phyloP scores from a whole-genome alignment of 2,329 filamentous ascomycete species.

The Microcyclospora tardicrescens region DNA sequence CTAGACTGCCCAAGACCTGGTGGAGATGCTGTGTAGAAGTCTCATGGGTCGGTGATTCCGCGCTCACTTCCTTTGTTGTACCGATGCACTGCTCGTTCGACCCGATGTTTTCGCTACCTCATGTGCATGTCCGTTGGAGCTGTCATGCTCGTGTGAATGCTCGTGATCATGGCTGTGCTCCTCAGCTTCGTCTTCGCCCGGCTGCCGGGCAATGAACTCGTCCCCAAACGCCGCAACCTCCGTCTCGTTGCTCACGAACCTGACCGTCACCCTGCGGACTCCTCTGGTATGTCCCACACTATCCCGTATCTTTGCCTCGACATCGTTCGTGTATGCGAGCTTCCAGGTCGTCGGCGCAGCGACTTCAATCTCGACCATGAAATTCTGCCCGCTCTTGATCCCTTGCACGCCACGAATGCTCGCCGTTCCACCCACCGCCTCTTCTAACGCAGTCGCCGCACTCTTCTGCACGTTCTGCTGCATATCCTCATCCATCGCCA shows the following conservation, averaged over 20 bases:
- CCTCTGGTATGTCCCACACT: constrained; percentile 71
- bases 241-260: constrained; percentile 54
- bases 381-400: constrained; percentile 93
- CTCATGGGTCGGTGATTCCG: too few species aligned
- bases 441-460: constrained; percentile 44
- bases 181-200: constrained; percentile 10
- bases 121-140: not conserved
- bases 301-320: constrained; percentile 63
- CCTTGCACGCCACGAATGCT: constrained; percentile 71
- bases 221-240: constrained; percentile 46
- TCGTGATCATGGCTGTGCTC: constrained; percentile 14
- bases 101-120: not conserved
- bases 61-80: not conserved
- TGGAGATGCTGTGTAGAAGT: too few species aligned
- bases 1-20: too few species aligned
- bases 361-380: constrained; percentile 79
- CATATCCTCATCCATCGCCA: constrained; percentile 74
- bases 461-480: constrained; percentile 58
- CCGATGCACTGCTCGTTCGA: not conserved
- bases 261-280: constrained; percentile 68
- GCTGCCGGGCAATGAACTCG: constrained; percentile 40
- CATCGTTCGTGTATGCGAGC: constrained; percentile 51
- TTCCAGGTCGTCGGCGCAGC: constrained; percentile 67
- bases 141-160: constrained; percentile 5
- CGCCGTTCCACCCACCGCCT: constrained; percentile 27